Conservation (phyloP, 73 alveolate species). For the Tetrahymena borealis region DNA sequence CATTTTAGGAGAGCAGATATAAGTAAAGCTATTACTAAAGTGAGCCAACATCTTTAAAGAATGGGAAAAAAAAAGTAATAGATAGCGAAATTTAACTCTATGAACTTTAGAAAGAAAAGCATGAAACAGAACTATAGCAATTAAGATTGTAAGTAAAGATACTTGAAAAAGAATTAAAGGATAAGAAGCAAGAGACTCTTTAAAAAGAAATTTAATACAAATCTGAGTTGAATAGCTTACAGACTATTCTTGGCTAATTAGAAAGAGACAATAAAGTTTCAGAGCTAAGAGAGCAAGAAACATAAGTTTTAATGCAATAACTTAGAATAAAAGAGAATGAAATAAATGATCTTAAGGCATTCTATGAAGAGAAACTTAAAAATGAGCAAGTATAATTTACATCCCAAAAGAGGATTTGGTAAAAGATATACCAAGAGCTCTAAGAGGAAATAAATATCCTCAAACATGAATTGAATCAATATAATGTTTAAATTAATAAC, state of each 20-base stretch:
- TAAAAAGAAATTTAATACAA: background rate
- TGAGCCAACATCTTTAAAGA: background rate
- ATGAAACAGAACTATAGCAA: background rate
- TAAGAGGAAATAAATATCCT: background rate
- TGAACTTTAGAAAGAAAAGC: background rate
- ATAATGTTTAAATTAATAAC: background rate
- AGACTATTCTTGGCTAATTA: background rate
- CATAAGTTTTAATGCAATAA: background rate
- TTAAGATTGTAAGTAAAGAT: background rate
- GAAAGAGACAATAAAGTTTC: background rate
- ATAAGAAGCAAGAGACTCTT: background rate
- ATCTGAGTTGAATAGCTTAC: background rate
- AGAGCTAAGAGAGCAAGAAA: background rate
- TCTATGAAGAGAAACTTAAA: background rate
- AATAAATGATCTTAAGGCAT: background rate
- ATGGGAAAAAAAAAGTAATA: background rate
- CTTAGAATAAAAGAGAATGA: background rate
- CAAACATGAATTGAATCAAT: background rate
- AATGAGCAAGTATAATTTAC: background rate
- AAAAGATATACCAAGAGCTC: background rate
- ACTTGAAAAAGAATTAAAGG: background rate
- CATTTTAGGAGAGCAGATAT: background rate
- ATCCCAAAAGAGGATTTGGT: background rate
- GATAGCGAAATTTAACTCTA: background rate
- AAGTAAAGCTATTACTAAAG: background rate